These are phyloP conservation scores for Scutellaria galericulata DNA, from an alignment of 257 asterid species.

Conservation along the genomic window DNA sequence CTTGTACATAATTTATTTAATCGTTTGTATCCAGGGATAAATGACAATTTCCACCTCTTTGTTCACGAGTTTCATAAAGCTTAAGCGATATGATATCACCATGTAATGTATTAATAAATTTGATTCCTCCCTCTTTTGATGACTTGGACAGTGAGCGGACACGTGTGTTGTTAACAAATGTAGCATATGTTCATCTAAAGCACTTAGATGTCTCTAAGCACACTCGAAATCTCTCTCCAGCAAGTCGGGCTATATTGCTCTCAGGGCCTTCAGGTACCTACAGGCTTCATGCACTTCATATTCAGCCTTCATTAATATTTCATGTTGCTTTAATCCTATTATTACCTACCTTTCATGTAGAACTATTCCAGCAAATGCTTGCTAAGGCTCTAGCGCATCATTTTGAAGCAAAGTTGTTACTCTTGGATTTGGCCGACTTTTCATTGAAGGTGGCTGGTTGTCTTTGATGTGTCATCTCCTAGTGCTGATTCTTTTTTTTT, in stretches of 20 bases:
- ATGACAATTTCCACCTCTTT: slow-evolving; percentile 1
- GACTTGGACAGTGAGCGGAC: slow-evolving; percentile 69
- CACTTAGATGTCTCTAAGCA: slow-evolving; percentile 79
- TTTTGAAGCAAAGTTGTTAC: slow-evolving; percentile 75
- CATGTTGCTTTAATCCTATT: slow-evolving; percentile 5
- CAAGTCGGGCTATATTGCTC: slow-evolving; percentile 85
- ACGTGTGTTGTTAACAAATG: slow-evolving; percentile 63
- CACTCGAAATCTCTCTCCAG: slow-evolving; percentile 85
- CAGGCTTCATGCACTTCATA: slow-evolving; percentile 15
- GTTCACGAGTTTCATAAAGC: slow-evolving; percentile 15
- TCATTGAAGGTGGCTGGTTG: slow-evolving; percentile 68
- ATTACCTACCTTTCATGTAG: slow-evolving; percentile 38
- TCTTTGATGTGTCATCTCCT: slow-evolving; percentile 30
- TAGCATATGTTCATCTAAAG: slow-evolving; percentile 79
- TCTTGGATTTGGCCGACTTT: slow-evolving; percentile 79
- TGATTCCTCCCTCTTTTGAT: slow-evolving; percentile 27
- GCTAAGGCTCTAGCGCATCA: slow-evolving; percentile 89
- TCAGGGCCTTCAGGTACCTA: slow-evolving; percentile 82
- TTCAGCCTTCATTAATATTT: background rate
- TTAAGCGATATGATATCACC: slow-evolving; percentile 26
- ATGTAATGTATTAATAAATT: slow-evolving; percentile 15
- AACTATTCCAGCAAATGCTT: slow-evolving; percentile 74
- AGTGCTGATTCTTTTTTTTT: slow-evolving; percentile 5
- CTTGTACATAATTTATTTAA: background rate
- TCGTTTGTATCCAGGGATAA: background rate